phyloP scores from a whole-genome alignment of 306 rosid species.

The Dalbergia cultrata region DNA sequence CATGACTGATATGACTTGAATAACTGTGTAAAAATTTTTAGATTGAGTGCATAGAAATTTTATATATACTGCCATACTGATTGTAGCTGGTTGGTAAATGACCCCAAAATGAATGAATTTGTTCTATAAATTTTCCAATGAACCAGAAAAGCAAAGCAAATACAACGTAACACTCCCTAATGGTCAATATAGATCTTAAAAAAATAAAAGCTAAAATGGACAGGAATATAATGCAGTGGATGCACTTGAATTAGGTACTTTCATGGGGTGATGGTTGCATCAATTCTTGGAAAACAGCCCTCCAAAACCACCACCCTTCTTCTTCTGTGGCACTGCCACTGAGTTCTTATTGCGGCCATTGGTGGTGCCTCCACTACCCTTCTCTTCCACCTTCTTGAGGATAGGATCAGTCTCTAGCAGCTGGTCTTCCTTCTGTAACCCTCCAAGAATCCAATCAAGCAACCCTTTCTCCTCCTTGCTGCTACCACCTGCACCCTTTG shows the following conservation, averaged over 20 bases:
- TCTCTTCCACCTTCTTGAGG: slow-evolving; percentile 74
- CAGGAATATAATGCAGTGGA: slow-evolving; percentile 24
- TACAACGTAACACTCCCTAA: slow-evolving; percentile 15
- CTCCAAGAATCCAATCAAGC: slow-evolving; percentile 73
- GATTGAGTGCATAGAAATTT: no score
- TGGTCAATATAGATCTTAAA: background rate
- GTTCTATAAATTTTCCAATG: slow-evolving; percentile 33
- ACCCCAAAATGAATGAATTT: slow-evolving; percentile 32
- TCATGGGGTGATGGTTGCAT: background rate
- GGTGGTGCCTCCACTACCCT: slow-evolving; percentile 47
- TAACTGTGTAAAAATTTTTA: no score
- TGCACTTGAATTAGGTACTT: slow-evolving; percentile 4
- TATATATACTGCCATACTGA: no score
- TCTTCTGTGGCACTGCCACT: slow-evolving; percentile 69
- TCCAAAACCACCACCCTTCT: slow-evolving; percentile 74
- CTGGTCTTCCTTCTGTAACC: slow-evolving; percentile 74
- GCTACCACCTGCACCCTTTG: slow-evolving; percentile 63
- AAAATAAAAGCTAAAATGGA: slow-evolving; percentile 41
- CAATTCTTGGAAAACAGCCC: slow-evolving; percentile 74
- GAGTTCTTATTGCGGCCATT: slow-evolving; percentile 53
- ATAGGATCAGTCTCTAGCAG: slow-evolving; percentile 75
- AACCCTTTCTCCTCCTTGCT: slow-evolving; percentile 74
- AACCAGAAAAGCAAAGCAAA: slow-evolving; percentile 44
- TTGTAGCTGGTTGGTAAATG: slow-evolving; percentile 18
- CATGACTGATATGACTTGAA: no score